Conservation (phyloP, 768 basidiomycete species). For the Mrakia blollopis region DNA sequence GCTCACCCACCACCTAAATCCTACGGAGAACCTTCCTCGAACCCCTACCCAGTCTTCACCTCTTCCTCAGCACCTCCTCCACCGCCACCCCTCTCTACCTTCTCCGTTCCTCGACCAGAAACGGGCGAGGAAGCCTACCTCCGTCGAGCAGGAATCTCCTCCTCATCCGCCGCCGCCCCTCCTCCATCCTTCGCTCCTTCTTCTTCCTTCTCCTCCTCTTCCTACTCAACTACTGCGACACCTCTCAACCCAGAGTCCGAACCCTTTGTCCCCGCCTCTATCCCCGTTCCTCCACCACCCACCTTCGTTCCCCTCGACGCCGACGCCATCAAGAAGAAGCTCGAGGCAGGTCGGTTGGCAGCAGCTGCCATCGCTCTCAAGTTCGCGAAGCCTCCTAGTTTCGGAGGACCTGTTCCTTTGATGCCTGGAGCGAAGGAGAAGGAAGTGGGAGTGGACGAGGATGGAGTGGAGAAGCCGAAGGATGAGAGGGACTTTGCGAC, state of each 20-base stretch:
- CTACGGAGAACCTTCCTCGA: not conserved
- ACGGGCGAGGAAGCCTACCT: conserved; percentile 68
- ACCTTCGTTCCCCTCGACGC: not conserved
- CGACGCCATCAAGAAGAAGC: conserved; percentile 15
- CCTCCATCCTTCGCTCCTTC: conserved; percentile 34
- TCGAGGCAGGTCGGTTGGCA: conserved; percentile 40
- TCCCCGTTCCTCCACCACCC: conserved; percentile 34
- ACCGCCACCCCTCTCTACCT: conserved; percentile 53
- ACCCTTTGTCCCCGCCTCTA: conserved; percentile 41
- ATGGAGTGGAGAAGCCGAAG: not conserved
- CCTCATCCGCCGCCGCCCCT: no score
- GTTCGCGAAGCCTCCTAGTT: conserved; percentile 36
- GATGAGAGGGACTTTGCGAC: conserved; percentile 28
- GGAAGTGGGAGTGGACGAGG: conserved; percentile 7
- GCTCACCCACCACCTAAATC: not conserved
- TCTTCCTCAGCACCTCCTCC: conserved; percentile 36
- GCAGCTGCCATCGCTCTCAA: conserved; percentile 79
- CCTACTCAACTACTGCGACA: not conserved
- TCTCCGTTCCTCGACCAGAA: conserved; percentile 49
- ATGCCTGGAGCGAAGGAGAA: not conserved
- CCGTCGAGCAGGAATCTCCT: conserved; percentile 50
- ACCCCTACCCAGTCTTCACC: conserved; percentile 22
- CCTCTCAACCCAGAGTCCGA: conserved; percentile 32
- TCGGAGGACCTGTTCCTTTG: conserved; percentile 8
- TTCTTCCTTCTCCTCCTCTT: conserved; percentile 21